phyloP scores from a whole-genome alignment of 2,329 filamentous ascomycete genomes.

The Aspergillus hortae region DNA sequence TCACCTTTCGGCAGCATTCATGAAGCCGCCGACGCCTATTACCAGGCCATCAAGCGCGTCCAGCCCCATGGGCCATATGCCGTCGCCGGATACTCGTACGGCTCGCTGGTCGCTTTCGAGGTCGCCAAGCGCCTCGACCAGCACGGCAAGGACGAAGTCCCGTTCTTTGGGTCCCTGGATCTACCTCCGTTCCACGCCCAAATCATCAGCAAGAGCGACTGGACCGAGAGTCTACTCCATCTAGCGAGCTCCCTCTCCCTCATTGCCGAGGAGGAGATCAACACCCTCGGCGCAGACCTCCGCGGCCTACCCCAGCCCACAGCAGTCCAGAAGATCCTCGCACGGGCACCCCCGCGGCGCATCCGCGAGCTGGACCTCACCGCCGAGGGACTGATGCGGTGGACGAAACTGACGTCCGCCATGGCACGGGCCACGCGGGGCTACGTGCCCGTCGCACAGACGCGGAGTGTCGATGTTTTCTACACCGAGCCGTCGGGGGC shows the following conservation, averaged over 20 bases:
- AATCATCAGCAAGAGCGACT: slow-evolving; percentile 40
- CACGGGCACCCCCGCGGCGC: background rate
- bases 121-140: slow-evolving; percentile 44
- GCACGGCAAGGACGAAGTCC: slow-evolving; percentile 32
- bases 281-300: background rate
- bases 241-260: slow-evolving; percentile 42
- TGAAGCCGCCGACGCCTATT: slow-evolving; percentile 42
- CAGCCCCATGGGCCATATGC: slow-evolving; percentile 53
- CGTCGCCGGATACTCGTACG: slow-evolving; percentile 51
- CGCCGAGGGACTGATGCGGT: slow-evolving; percentile 25
- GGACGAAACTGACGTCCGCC: slow-evolving; percentile 30
- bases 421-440: slow-evolving; percentile 39
- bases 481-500: slow-evolving; percentile 32
- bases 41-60: slow-evolving; percentile 33
- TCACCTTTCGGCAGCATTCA: slow-evolving; percentile 33
- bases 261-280: slow-evolving; percentile 26
- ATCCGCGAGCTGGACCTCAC: slow-evolving; percentile 18
- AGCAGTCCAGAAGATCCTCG: slow-evolving; percentile 6
- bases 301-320: slow-evolving; percentile 8
- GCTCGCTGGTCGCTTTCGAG: slow-evolving; percentile 51
- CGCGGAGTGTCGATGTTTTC: slow-evolving; percentile 43
- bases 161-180: slow-evolving; percentile 47
- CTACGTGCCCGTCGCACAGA: slow-evolving; percentile 42
- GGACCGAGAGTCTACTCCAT: slow-evolving; percentile 39
- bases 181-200: slow-evolving; percentile 48